These are phyloP conservation scores for Austroboletus olivaceoglutinosus DNA, from an alignment of 1,284 basidiomycete species.

Conservation along the genomic window DNA sequence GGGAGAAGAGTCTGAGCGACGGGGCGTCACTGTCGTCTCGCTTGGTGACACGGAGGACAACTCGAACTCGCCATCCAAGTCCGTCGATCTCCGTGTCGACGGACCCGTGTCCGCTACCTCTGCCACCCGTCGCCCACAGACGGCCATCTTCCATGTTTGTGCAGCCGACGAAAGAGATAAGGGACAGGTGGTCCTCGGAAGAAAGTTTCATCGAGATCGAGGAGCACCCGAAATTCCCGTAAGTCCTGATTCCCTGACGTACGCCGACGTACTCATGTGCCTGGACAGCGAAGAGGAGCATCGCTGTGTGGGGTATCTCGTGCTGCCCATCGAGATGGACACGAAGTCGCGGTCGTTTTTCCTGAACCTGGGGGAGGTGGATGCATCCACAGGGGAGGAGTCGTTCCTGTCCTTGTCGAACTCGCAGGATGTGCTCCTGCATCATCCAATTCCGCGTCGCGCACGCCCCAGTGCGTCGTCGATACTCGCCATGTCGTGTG, in stretches of 20 bases:
- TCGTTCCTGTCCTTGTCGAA: constrained; percentile 17
- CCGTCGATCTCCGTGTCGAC: constrained; percentile 1
- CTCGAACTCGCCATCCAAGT: constrained; percentile 3
- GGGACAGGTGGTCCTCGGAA: constrained; percentile 6
- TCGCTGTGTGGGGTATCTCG: not conserved
- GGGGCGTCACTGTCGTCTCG: constrained; percentile 8
- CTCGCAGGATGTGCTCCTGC: constrained; percentile 9
- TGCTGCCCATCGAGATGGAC: constrained; percentile 13
- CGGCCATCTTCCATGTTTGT: constrained; percentile 20
- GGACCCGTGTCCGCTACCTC: constrained; percentile 2
- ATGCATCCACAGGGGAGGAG: constrained; percentile 13
- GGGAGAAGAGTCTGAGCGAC: constrained; percentile 4
- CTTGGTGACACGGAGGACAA: constrained; percentile 3
- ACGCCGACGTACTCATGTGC: not conserved
- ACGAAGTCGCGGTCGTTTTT: constrained; percentile 12
- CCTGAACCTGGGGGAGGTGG: constrained; percentile 17
- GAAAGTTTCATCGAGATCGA: constrained; percentile 1
- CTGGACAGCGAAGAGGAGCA: constrained; percentile 5
- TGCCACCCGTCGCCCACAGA: not conserved
- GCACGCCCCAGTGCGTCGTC: constrained; percentile 7
- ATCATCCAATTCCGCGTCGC: constrained; percentile 6
- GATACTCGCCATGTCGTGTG: constrained; percentile 10
- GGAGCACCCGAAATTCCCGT: constrained; percentile 9
- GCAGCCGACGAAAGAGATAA: constrained; percentile 7
- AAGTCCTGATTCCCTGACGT: constrained; percentile 5